Evolutionary conservation across 179 eudicot genomes (phyloP), one percentile per base, ranked within the genome.

Genomic region (Spinacia oleracea): DNA sequence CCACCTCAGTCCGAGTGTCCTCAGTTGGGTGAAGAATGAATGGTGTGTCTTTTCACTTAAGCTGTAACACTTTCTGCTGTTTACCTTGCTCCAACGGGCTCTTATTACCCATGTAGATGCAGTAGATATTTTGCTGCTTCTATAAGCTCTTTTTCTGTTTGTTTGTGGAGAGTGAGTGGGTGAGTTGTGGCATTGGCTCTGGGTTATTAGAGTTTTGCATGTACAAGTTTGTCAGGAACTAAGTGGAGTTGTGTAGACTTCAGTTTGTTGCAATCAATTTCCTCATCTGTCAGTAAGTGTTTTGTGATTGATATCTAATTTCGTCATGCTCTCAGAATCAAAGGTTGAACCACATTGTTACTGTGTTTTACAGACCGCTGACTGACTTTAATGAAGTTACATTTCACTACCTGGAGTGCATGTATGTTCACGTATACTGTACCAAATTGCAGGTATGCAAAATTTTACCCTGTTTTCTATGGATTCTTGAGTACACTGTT

Each of bases 351-450:
- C 38, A 45, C 32, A 1, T 60, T 31, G 21, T 34, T 23, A 72
- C 55, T 77, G 68, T 70, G 18, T 56, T 72, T 72, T 73, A 46
- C 92, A 95, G 98, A 92, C 97, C 97, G 72, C 74, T 95, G 75
- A 86, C 81, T 38, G 94, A 95, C 80, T 93, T 77, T 80, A 89
- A 93, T 81, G 98, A 93, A 84, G 79, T 95, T 59, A 77, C 93
- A 35, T 84, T 79, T 87, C 98, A 95, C 85, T 95, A 88, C 82
- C 72, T 87, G 75, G 97, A 93, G 85, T 93, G 97, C 81, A 85
- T 88, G 34, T 89, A 86, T 86, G 89, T 89, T 75, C 97, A 95
- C 83, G 45, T 70, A 79, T 81, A 86, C 86, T 87, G 91, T 82
- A 84, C 84, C 69, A 90, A 55, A 81, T 38, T 80, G 75, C 81